Base-by-base conservation (phyloP, 495 filamentous ascomycete genomes). In the Podospora pseudocomata region DNA sequence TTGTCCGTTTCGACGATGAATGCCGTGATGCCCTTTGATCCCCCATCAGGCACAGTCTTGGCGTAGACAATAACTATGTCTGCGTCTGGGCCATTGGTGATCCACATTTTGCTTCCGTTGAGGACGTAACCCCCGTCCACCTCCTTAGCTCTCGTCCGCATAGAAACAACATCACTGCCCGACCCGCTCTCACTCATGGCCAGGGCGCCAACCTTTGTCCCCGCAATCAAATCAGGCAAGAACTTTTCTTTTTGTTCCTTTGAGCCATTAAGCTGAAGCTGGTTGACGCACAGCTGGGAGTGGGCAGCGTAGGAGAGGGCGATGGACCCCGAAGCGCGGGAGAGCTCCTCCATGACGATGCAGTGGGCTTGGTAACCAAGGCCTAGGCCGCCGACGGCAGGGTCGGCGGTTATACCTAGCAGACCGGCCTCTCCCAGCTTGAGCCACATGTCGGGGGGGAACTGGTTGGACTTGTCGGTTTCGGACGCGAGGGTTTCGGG, bases 91-190 rank as follows among this genome's bases (percentile, higher is more conserved):
- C 95, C 95, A 74, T 99, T 99, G 30, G 95, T 99, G 70, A 99
- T 99, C 95, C 95, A 99, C 95, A 99, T 98, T 85, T 99, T 99
- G 26, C 91, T 92, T 16, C 95, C 95, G 71, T 92, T 92, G 65
- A 99, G 83, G 34, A 92, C 28, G 80, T 89, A 98, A 28, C 95
- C 95, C 16, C 93, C 93, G 70, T 96, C 92, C 18, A 90, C 90
- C 55, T 84, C 83, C 74, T 88, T 89, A 0, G 94, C 94, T 0
- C 84, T 86, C 20, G 90, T 96, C 76, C 92, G 92, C 95, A 99
- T 99, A 76, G 90, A 91, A 23, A 99, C 93, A 1, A 99, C 95
- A 78, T 99, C 95, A 59, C 89, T 92, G 3, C 95, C 95, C 2
- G 95, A 90, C 1, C 90, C 92, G 65, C 93, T 89, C 78, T 99